Percentiles rank a stretch among this genome's conserved stretches.
These are phyloP conservation scores for Vaccinium darrowii DNA, from an alignment of 148 eudicot species.

Conservation along the genomic window DNA sequence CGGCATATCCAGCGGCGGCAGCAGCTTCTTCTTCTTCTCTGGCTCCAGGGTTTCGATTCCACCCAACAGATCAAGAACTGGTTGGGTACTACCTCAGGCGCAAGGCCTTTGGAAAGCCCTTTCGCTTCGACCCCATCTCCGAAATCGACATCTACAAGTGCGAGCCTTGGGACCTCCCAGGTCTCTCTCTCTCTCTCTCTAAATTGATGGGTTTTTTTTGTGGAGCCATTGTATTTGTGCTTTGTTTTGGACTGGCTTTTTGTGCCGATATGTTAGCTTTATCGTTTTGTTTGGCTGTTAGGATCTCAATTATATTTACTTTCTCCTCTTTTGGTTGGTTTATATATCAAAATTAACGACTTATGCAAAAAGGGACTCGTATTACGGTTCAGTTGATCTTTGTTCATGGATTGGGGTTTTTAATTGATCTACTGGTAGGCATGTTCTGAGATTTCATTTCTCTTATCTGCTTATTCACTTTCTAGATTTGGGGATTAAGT, in stretches of 20 bases:
- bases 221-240: too few species aligned
- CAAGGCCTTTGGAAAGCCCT: constrained; percentile 52
- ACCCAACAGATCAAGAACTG: constrained; percentile 81
- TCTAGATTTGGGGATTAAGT: neutral
- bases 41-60: constrained; percentile 79
- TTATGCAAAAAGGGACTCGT: neutral
- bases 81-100: constrained; percentile 63
- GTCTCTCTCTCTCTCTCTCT: constrained; percentile 26
- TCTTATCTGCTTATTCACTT: neutral
- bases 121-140: constrained; percentile 61
- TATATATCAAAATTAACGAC: neutral
- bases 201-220: neutral
- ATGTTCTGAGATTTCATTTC: neutral
- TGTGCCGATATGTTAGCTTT: too few species aligned
- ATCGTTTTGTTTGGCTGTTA: neutral
- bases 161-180: constrained; percentile 85
- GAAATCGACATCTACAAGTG: constrained; percentile 66
- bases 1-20: constrained; percentile 8
- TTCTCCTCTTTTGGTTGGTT: neutral
- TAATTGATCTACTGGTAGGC: neutral
- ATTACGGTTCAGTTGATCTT: neutral
- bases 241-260: neutral
- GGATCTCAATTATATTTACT: neutral
- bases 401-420: neutral
- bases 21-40: constrained; percentile 20